Evolutionary conservation across 2,329 filamentous ascomycete genomes (phyloP).

Genomic region (Curvularia sp.): DNA sequence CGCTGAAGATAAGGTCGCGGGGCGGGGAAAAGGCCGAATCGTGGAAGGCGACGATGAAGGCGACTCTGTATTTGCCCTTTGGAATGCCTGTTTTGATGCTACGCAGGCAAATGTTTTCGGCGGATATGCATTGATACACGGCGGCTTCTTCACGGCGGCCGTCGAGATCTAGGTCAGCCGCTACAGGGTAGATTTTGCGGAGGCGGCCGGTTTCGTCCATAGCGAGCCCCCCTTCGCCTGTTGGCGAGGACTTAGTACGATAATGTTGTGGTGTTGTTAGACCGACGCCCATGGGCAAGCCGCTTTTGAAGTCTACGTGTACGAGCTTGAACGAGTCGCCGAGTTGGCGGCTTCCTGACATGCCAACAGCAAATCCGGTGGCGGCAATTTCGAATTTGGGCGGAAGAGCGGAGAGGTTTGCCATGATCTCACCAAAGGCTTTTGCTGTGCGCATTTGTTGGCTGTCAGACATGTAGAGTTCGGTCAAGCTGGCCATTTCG

Average conservation of each 20-base stretch:
- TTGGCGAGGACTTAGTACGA: slow-evolving; percentile 37
- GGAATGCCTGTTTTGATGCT: slow-evolving; percentile 49
- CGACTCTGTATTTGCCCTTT: slow-evolving; percentile 46
- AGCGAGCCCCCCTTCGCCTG: slow-evolving; percentile 42
- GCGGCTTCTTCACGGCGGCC: slow-evolving; percentile 45
- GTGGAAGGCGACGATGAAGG: slow-evolving; percentile 46
- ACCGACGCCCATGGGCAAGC: slow-evolving; percentile 24
- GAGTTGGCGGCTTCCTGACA: slow-evolving; percentile 39
- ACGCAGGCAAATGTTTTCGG: slow-evolving; percentile 46
- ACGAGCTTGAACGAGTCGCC: slow-evolving; percentile 42
- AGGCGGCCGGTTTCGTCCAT: slow-evolving; percentile 35
- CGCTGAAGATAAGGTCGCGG: slow-evolving; percentile 45
- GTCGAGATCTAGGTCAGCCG: slow-evolving; percentile 47
- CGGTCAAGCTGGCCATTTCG: slow-evolving; percentile 50
- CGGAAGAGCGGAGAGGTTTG: slow-evolving; percentile 47
- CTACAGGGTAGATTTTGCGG: slow-evolving; percentile 45
- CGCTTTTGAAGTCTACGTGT: slow-evolving; percentile 50
- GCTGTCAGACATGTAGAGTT: slow-evolving; percentile 50
- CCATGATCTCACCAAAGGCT: slow-evolving; percentile 46
- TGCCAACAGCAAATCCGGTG: slow-evolving; percentile 43
- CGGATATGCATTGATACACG: slow-evolving; percentile 44
- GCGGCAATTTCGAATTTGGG: slow-evolving; percentile 47
- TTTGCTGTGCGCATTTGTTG: slow-evolving; percentile 40
- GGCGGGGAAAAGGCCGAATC: slow-evolving; percentile 29
- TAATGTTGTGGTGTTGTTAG: slow-evolving; percentile 27